phyloP scores from a whole-genome alignment of 768 basidiomycete species.

The Termitomyces sp. region DNA sequence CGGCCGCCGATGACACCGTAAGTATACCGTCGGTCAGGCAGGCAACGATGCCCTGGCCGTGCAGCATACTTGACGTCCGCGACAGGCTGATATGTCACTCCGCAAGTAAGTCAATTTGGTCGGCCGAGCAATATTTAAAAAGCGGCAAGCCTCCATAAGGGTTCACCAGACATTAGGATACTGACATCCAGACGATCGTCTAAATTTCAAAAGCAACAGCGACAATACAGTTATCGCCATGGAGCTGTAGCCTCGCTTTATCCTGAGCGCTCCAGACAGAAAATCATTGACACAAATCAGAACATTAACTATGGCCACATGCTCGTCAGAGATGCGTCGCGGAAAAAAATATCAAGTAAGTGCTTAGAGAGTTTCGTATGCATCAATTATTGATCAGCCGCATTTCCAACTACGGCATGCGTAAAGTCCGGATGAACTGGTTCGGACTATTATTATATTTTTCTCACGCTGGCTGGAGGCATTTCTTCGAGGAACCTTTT shows the following conservation, averaged over 20 bases:
- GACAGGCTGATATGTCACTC: background rate
- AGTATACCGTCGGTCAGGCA: background rate
- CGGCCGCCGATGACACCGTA: background rate
- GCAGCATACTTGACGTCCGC: background rate
- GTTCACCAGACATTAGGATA: background rate
- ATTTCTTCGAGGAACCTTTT: background rate
- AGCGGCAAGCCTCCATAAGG: background rate
- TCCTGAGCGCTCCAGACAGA: background rate
- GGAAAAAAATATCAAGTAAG: background rate
- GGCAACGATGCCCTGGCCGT: background rate
- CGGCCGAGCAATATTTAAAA: background rate
- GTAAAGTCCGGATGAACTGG: background rate
- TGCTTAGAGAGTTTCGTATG: background rate
- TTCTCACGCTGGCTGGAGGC: background rate
- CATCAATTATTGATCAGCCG: background rate
- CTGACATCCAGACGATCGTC: background rate
- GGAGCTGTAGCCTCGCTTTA: background rate
- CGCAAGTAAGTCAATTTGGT: background rate
- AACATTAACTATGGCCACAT: too few relatives aligned
- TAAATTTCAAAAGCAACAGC: background rate
- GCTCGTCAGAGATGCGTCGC: background rate
- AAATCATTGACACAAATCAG: background rate
- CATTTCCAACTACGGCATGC: too few relatives aligned
- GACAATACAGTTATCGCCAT: background rate
- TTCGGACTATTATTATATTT: background rate